Percentiles rank a stretch among this genome's conserved stretches.
These are phyloP conservation scores for Micractinium sp. DNA, from an alignment of 139 green algal species.

Conservation along the genomic window DNA sequence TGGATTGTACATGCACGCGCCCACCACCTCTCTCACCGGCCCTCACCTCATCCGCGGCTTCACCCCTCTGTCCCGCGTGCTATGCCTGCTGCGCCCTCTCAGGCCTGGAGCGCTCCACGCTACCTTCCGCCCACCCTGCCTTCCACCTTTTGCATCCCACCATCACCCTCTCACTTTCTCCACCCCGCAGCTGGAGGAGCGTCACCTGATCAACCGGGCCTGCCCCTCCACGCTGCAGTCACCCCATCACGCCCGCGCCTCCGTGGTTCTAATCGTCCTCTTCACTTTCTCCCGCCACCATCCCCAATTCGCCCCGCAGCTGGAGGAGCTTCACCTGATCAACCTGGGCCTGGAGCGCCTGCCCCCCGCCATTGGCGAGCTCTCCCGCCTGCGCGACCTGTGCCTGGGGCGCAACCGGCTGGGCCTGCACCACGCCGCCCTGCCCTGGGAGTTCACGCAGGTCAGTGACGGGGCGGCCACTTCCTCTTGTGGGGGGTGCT, in stretches of 20 bases:
- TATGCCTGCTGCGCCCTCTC: too few relatives aligned
- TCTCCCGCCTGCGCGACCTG: not conserved
- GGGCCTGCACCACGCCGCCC: not conserved
- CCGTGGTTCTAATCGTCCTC: not conserved
- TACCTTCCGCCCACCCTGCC: not conserved
- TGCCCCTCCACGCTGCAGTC: too few relatives aligned
- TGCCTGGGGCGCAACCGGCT: slow-evolving; percentile 33
- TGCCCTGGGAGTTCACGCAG: not conserved
- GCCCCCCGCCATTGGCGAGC: not conserved
- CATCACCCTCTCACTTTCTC: not conserved
- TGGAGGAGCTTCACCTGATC: slow-evolving; percentile 19
- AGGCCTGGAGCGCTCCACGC: too few relatives aligned
- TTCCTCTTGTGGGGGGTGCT: too few relatives aligned
- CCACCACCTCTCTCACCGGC: too few relatives aligned
- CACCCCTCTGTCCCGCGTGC: too few relatives aligned
- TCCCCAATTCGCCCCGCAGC: not conserved
- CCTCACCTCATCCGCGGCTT: too few relatives aligned
- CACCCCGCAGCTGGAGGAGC: not conserved
- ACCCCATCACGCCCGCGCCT: not conserved
- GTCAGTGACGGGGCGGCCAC: not conserved
- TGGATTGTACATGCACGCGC: too few relatives aligned
- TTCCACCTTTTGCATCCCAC: not conserved
- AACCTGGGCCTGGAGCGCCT: slow-evolving; percentile 25
- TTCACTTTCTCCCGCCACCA: not conserved
- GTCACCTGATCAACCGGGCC: slow-evolving; percentile 21